Conservation (phyloP, 1,284 basidiomycete species). For the Trichosporon ovoides region DNA sequence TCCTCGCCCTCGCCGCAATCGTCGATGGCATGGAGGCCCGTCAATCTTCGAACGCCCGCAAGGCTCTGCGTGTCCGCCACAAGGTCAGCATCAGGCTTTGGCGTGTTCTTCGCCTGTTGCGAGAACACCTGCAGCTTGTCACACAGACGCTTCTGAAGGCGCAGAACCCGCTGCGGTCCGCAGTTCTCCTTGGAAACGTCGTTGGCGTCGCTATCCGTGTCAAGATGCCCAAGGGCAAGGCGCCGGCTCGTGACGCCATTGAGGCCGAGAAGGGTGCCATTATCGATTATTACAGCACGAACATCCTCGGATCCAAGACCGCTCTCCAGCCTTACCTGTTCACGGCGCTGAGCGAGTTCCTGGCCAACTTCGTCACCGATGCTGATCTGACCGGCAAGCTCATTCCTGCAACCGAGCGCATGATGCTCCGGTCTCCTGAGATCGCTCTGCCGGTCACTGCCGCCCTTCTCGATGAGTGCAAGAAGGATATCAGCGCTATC, state of each 20-base stretch:
- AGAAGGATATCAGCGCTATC: conserved; percentile 55
- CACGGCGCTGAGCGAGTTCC: conserved; percentile 29
- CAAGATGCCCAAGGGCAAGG: conserved; percentile 21
- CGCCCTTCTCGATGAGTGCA: conserved; percentile 31
- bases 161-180: conserved; percentile 24
- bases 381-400: conserved; percentile 35
- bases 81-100: conserved; percentile 39
- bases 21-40: conserved; percentile 36
- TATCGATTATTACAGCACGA: conserved; percentile 35
- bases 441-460: conserved; percentile 40
- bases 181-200: conserved; percentile 39
- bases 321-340: conserved; percentile 29
- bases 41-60: not conserved
- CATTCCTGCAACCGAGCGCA: conserved; percentile 42
- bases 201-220: conserved; percentile 40
- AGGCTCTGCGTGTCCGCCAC: conserved; percentile 25
- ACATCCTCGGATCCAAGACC: conserved; percentile 40
- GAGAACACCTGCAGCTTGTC: conserved; percentile 28
- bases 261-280: conserved; percentile 37
- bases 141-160: conserved; percentile 32
- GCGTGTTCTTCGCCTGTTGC: conserved; percentile 33
- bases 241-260: conserved; percentile 24
- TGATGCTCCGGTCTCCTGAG: conserved; percentile 46
- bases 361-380: conserved; percentile 31
- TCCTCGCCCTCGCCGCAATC: conserved; percentile 34